phyloP scores from a whole-genome alignment of 768 basidiomycete genomes.

The Termitomyces sp. region DNA sequence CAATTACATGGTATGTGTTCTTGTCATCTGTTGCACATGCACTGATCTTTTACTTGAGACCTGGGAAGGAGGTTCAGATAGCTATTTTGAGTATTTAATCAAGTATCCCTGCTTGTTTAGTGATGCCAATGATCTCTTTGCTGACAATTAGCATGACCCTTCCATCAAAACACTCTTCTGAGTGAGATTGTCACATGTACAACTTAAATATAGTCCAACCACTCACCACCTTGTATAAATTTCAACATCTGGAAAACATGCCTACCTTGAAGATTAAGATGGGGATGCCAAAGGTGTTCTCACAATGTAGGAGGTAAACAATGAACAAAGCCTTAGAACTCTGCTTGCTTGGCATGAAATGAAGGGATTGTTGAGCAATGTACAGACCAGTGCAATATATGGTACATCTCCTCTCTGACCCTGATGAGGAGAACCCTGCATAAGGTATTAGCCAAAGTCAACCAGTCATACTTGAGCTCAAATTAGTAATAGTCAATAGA shows the following conservation, averaged over 20 bases:
- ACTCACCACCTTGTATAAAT: constrained; percentile 27
- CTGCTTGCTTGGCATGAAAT: too few relatives aligned
- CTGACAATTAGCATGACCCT: constrained; percentile 64
- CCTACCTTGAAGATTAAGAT: constrained; percentile 65
- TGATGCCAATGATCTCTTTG: constrained; percentile 47
- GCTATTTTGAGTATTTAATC: constrained; percentile 74
- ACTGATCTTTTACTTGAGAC: constrained; percentile 20
- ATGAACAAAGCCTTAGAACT: not conserved
- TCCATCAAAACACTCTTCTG: constrained; percentile 56
- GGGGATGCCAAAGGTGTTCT: constrained; percentile 2
- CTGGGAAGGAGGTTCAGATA: constrained; percentile 71
- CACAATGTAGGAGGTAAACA: not conserved
- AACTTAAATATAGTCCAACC: not conserved
- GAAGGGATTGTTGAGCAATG: not conserved
- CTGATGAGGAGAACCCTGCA: not conserved
- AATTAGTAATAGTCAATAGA: not conserved
- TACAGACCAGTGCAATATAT: not conserved
- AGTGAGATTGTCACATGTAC: constrained; percentile 27
- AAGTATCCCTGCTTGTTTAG: constrained; percentile 71
- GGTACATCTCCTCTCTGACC: not conserved
- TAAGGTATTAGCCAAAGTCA: not conserved
- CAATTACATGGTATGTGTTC: constrained; percentile 40
- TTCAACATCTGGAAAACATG: constrained; percentile 56
- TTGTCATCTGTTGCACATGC: constrained; percentile 3
- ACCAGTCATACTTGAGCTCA: not conserved